A percentile compares a stretch with the other conserved stretches of the same genome.
These are phyloP conservation scores for Aquanectria penicillioides DNA, from an alignment of 2,329 filamentous ascomycete genomes.

Conservation along the genomic window DNA sequence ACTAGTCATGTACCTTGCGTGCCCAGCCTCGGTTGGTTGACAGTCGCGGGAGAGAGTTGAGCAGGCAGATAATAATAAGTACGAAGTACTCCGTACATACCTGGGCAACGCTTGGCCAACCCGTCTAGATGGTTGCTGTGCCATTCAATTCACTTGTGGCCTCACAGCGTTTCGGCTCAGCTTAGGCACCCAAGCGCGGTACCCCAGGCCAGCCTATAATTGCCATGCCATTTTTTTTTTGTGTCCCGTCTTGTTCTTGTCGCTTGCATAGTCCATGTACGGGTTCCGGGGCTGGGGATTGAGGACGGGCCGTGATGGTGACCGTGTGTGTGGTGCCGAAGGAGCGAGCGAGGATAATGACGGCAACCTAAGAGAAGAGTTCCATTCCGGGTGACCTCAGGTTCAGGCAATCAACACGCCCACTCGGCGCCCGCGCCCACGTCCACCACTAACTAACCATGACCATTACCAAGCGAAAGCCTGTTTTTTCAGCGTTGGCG, in stretches of 20 bases:
- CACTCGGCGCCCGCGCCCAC: conserved; percentile 2
- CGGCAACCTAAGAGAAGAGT: not conserved
- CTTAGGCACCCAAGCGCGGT: too few species aligned
- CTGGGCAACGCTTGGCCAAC: not conserved
- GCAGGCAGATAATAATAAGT: too few species aligned
- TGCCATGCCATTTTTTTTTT: not conserved
- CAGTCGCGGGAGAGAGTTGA: too few species aligned
- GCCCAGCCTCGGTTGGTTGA: too few species aligned
- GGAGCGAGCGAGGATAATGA: not conserved
- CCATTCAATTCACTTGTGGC: not conserved
- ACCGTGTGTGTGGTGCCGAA: not conserved
- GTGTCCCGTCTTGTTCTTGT: not conserved
- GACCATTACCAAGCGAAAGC: not conserved
- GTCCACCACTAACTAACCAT: not conserved
- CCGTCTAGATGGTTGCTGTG: conserved; percentile 14
- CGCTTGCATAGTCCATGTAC: not conserved
- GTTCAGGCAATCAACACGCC: conserved; percentile 19
- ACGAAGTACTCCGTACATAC: too few species aligned
- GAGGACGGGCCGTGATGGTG: conserved; percentile 1
- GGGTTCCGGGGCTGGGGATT: conserved; percentile 1
- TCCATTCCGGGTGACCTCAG: conserved; percentile 13
- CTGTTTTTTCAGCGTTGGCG: not conserved
- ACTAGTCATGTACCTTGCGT: too few species aligned
- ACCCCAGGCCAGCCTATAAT: not conserved
- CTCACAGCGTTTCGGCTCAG: too few species aligned